Evolutionary conservation across 2,329 filamentous ascomycete species (phyloP).

Genomic region (Capronia americana): DNA sequence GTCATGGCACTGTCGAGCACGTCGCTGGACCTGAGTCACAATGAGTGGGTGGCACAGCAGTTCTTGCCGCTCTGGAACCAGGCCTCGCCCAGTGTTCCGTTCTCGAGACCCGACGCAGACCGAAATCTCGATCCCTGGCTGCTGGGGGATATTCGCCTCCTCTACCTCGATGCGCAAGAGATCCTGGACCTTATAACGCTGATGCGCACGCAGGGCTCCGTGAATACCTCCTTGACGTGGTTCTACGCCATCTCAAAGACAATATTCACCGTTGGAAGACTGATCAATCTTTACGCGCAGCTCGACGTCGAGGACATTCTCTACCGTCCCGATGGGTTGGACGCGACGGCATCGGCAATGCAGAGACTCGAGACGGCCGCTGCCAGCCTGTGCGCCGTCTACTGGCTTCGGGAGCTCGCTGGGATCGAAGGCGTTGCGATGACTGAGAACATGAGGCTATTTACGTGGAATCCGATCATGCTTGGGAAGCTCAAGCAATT

Average conservation of each 20-base stretch:
- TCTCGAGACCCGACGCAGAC: slow-evolving; percentile 2
- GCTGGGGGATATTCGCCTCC: slow-evolving; percentile 8
- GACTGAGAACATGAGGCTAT: slow-evolving; percentile 6
- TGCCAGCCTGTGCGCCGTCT: slow-evolving; percentile 12
- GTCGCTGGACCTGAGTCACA: slow-evolving; percentile 10
- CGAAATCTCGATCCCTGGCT: slow-evolving; percentile 9
- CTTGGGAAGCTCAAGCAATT: not conserved
- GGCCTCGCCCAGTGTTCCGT: not conserved
- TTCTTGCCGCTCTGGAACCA: slow-evolving; percentile 7
- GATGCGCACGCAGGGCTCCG: not conserved
- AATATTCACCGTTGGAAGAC: slow-evolving; percentile 12
- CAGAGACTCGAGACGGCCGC: slow-evolving; percentile 10
- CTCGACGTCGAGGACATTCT: slow-evolving; percentile 1
- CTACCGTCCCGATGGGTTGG: not conserved
- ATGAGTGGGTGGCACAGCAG: slow-evolving; percentile 18
- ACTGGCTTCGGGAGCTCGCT: slow-evolving; percentile 15
- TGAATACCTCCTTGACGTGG: slow-evolving; percentile 4
- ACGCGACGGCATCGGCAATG: not conserved
- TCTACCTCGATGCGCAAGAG: slow-evolving; percentile 8
- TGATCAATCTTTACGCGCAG: slow-evolving; percentile 8
- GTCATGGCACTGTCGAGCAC: slow-evolving; percentile 4
- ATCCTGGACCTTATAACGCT: not conserved
- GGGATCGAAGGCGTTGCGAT: slow-evolving; percentile 11
- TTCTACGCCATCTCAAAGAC: slow-evolving; percentile 14
- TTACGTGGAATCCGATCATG: slow-evolving; percentile 13